Evolutionary conservation across 2,329 filamentous ascomycete species (phyloP), one percentile per base, ranked within the genome.

Genomic region (Aspergillus sergii): DNA sequence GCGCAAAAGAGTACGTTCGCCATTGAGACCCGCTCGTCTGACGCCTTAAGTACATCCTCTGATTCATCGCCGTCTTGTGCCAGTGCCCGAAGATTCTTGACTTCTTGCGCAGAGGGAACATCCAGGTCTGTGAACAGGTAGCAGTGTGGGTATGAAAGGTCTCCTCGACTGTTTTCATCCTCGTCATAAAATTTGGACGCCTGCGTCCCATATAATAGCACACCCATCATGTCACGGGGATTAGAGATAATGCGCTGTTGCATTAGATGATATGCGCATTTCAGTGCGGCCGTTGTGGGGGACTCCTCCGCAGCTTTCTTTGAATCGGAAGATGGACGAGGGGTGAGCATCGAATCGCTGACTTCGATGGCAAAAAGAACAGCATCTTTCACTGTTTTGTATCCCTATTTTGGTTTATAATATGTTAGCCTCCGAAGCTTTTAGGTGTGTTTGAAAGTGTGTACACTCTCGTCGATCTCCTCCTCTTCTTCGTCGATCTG

Each of bases 181-280:
- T 89, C 88, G 19, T 89, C 87, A 53, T 90, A 87, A 67, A 93
- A 94, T 70, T 90, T 93, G 45, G 93, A 92, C 78, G 92, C 87
- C 72, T 96, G 84, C 0, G 95, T 99, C 10, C 94, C 94, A 75
- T 96, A 99, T 0, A 99, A 83, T 43, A 99, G 78, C 30, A 99
- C 91, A 2, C 94, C 94, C 86, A 99, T 97, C 92, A 97, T 96
- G 66, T 99, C 95, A 73, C 90, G 94, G 1, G 95, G 95, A 65
- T 94, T 94, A 4, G 94, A 94, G 71, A 99, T 98, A 78, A 99
- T 98, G 71, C 95, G 92, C 80, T 98, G 94, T 80, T 98, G 93
- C 92, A 99, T 97, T 59, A 99, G 84, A 73, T 93, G 88, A 73
- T 96, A 96, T 62, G 94, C 95, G 72, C 93, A 97, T 83, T 97